Percentiles rank a stretch among this genome's conserved stretches.
Evolutionary conservation across 257 asterid species (phyloP).

Genomic region (Capsicum pubescens): DNA sequence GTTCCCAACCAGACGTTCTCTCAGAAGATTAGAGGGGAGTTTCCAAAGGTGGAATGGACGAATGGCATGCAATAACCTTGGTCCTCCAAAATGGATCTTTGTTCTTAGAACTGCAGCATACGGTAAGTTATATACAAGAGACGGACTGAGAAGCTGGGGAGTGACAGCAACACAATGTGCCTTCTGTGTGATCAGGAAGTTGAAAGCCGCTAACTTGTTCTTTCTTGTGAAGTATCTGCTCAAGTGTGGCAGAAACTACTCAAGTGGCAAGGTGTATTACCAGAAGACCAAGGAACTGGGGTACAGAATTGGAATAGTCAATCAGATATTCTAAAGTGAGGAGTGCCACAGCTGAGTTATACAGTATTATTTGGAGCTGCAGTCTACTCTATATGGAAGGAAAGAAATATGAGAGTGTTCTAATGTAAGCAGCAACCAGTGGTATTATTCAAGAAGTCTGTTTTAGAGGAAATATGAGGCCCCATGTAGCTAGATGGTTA

Average conservation of each 20-base stretch:
- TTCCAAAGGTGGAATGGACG: conserved; percentile 5
- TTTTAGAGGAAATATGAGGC: not conserved
- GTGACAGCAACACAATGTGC: too few relatives aligned
- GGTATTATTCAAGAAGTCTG: not conserved
- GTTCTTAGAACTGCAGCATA: too few relatives aligned
- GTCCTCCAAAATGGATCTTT: not conserved
- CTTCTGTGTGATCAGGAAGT: too few relatives aligned
- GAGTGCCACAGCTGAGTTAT: not conserved
- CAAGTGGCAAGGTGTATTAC: not conserved
- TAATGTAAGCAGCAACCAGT: not conserved
- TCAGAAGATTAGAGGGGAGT: conserved; percentile 14
- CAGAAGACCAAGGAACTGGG: not conserved
- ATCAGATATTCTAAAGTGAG: not conserved
- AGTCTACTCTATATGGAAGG: not conserved
- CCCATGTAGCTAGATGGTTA: not conserved
- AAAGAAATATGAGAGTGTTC: not conserved
- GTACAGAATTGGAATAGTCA: not conserved
- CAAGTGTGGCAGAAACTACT: not conserved
- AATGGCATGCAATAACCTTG: not conserved
- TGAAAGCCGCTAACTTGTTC: too few relatives aligned
- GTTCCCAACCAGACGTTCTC: not conserved
- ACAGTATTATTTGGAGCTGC: not conserved
- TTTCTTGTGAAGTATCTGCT: not conserved
- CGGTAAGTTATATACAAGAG: too few relatives aligned
- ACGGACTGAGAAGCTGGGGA: too few relatives aligned